phyloP scores from a whole-genome alignment of 805 yeast genomes.

The Wickerhamomyces hampshirensis region DNA sequence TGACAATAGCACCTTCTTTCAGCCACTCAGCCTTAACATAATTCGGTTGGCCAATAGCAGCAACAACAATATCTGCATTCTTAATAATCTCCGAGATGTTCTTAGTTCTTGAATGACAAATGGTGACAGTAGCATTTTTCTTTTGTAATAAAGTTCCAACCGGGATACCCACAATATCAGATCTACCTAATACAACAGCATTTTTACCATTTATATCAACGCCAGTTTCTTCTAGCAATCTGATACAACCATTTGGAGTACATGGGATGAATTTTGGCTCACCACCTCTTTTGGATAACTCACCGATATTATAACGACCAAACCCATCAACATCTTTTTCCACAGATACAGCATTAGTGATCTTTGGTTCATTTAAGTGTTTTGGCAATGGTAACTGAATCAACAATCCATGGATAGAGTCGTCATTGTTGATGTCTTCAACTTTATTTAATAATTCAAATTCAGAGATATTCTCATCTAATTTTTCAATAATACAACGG shows the following conservation, averaged over 20 bases:
- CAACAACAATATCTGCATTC: constrained; percentile 71
- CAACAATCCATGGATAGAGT: constrained; percentile 63
- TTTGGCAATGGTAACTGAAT: constrained; percentile 75
- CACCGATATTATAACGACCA: constrained; percentile 74
- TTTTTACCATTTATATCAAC: constrained; percentile 56
- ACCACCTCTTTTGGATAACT: constrained; percentile 69
- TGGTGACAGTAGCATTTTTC: constrained; percentile 72
- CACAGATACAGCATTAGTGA: constrained; percentile 62
- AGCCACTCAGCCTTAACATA: constrained; percentile 76
- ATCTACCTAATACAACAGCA: constrained; percentile 83
- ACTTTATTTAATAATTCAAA: constrained; percentile 50
- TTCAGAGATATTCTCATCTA: constrained; percentile 55
- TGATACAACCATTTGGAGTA: constrained; percentile 78
- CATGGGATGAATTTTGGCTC: constrained; percentile 71
- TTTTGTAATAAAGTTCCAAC: constrained; percentile 65
- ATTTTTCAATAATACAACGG: constrained; percentile 51
- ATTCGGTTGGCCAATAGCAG: constrained; percentile 69
- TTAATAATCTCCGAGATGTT: constrained; percentile 46
- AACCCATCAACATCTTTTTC: constrained; percentile 83
- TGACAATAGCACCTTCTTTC: constrained; percentile 60
- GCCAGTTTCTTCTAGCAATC: constrained; percentile 52
- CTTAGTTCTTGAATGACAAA: constrained; percentile 63
- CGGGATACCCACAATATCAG: constrained; percentile 84
- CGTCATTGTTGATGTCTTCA: constrained; percentile 51
- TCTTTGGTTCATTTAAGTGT: constrained; percentile 60